Percentiles rank a stretch among this genome's conserved stretches.
Conservation (phyloP, 352 stramenopile species). For the Pythium insidiosum region DNA sequence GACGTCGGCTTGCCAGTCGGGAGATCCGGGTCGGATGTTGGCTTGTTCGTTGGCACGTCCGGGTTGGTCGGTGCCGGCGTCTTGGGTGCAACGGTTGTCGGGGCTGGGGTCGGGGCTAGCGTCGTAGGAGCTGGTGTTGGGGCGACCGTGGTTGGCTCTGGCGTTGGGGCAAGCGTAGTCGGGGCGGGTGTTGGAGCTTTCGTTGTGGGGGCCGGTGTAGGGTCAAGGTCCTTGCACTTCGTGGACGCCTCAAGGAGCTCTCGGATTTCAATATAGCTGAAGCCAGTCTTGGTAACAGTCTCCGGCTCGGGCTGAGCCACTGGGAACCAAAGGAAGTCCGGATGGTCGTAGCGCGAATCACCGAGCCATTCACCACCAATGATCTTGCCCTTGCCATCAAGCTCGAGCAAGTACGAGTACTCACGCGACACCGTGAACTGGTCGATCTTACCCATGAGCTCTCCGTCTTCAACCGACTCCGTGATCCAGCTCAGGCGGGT, state of each 20-base stretch:
- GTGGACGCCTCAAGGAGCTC: constrained; percentile 5
- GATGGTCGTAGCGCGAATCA: too few species aligned
- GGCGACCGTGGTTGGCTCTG: too few species aligned
- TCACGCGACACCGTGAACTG: background rate
- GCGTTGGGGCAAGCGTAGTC: too few species aligned
- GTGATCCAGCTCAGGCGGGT: background rate
- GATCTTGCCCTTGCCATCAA: constrained; percentile 3
- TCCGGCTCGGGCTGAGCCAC: background rate
- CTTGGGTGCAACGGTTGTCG: background rate
- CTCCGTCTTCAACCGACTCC: background rate
- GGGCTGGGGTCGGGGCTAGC: too few species aligned
- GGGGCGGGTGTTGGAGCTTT: too few species aligned
- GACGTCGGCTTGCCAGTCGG: background rate
- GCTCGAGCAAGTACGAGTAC: constrained; percentile 8
- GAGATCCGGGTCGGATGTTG: background rate
- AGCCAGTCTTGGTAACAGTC: constrained; percentile 1
- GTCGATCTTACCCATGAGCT: background rate
- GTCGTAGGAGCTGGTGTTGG: background rate
- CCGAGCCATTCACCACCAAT: too few species aligned
- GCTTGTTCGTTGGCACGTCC: background rate
- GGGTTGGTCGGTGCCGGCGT: background rate
- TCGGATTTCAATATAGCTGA: constrained; percentile 5
- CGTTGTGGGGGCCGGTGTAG: too few species aligned
- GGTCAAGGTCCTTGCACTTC: background rate
- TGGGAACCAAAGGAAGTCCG: too few species aligned